phyloP scores from a whole-genome alignment of 2,329 filamentous ascomycete genomes.

The Bisporella sp. region DNA sequence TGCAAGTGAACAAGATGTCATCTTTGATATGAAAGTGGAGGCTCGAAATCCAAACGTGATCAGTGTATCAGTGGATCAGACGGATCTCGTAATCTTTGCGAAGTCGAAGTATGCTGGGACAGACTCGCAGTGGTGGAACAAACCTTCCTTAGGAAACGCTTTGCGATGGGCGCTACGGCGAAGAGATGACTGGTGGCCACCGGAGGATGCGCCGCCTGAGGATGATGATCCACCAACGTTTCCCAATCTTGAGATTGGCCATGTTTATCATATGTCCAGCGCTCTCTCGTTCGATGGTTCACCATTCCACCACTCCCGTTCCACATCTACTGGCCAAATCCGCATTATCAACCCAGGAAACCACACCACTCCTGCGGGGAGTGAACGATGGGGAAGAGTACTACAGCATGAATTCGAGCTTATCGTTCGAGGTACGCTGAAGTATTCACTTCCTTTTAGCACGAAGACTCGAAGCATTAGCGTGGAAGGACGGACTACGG shows the following conservation, averaged over 20 bases:
- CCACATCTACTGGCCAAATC: conserved; percentile 74
- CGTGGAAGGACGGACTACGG: conserved; percentile 51
- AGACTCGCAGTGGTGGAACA: conserved; percentile 47
- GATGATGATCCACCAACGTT: conserved; percentile 59
- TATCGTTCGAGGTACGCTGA: conserved; percentile 83
- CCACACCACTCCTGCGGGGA: conserved; percentile 73
- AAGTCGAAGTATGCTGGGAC: conserved; percentile 84
- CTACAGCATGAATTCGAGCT: conserved; percentile 89
- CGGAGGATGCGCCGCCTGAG: conserved; percentile 25
- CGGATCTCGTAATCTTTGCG: conserved; percentile 89
- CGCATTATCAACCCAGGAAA: conserved; percentile 81
- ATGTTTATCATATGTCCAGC: conserved; percentile 80
- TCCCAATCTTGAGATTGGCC: conserved; percentile 87
- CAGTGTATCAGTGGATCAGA: conserved; percentile 74
- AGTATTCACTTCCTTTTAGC: conserved; percentile 64
- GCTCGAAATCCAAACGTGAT: conserved; percentile 93
- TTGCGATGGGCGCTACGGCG: conserved; percentile 29
- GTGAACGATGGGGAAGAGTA: conserved; percentile 83
- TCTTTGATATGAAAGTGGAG: conserved; percentile 83
- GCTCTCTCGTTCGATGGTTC: conserved; percentile 84
- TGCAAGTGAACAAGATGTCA: conserved; percentile 88
- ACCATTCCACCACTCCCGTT: conserved; percentile 68
- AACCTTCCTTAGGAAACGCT: conserved; percentile 23
- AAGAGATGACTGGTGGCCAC: conserved; percentile 23
- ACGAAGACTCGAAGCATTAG: conserved; percentile 51